Evolutionary conservation across 768 basidiomycete species (phyloP), one percentile per base, ranked within the genome.

Genomic region (Cantharellus cinnabarinus): DNA sequence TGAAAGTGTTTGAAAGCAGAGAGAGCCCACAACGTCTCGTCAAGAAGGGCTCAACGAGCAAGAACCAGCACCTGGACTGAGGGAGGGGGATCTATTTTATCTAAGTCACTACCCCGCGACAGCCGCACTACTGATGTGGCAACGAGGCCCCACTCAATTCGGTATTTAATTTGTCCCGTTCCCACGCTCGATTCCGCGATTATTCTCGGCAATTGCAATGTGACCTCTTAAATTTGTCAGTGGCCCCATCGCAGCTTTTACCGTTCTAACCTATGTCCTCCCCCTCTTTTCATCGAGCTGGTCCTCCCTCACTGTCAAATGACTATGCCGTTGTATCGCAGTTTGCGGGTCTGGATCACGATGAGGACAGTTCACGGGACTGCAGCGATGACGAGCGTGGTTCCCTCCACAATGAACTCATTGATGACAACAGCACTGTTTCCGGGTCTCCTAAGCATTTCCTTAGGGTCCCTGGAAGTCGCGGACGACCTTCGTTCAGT

Each of bases 241-340:
- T 10, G 44, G 29, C 10, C 44, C 10, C 44, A 10, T 48, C 29
- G 29, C 44, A 29, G 29, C 44, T 10, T 29, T 48, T 10, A 48
- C 44, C 10, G 29, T 29, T 48, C 29, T 48, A 29, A 10, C 10
- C 10, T 48, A 29, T 48, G 10, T 10, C 10, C 10, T 29, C 29
- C 10, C 44, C 44, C 44, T 29, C 44, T 10, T 29, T 48, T 10
- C 44, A 29, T 1, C 0, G 10, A 10, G 44, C 44, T 48, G 52
- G 52, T 10, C 56, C 52, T 38, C 15, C 56, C 10, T 40, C 37
- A 10, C 40, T 57, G 5, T 41, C 56, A 5, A 57, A 42, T 38
- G 56, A 57, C 56, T 57, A 57, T 57, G 56, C 56, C 5, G 42
- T 57, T 42, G 5, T 57, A 15, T 57, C 56, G 39, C 38, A 39